These are phyloP conservation scores for Debaryomycetaceae sp. DNA, from an alignment of 1,139 yeast species.

Conservation along the genomic window DNA sequence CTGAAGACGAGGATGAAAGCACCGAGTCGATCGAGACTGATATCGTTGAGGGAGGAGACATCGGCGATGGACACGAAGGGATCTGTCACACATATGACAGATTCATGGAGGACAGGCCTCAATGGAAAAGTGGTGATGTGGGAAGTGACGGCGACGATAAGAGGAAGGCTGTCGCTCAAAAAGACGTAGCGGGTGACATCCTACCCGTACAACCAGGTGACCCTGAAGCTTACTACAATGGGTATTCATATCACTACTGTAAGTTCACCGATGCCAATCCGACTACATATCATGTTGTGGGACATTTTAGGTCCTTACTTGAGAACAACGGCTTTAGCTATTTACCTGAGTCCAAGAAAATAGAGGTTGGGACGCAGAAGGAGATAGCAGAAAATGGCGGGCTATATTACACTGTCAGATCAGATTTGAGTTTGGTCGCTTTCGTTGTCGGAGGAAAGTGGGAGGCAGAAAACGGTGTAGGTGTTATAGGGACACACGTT, in stretches of 20 bases:
- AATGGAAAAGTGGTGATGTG: neutral
- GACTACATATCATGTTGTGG: conserved; percentile 40
- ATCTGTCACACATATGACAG: too few relatives aligned
- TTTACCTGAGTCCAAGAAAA: conserved; percentile 22
- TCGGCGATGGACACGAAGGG: too few relatives aligned
- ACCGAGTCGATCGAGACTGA: neutral
- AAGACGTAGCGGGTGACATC: neutral
- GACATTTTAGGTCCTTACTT: conserved; percentile 23
- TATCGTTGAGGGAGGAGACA: neutral
- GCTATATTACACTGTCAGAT: conserved; percentile 31
- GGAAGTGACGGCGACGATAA: neutral
- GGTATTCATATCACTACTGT: conserved; percentile 28
- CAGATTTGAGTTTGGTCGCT: conserved; percentile 37
- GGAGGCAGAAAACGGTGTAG: conserved; percentile 36
- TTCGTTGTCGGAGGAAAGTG: conserved; percentile 40
- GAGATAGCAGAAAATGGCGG: conserved; percentile 14
- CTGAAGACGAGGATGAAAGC: neutral
- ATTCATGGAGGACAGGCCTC: neutral
- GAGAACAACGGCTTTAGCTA: conserved; percentile 28
- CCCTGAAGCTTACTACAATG: conserved; percentile 1
- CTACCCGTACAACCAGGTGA: neutral
- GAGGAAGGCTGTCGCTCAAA: neutral
- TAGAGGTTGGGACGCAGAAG: conserved; percentile 18
- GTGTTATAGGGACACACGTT: conserved; percentile 41
- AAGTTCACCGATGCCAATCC: conserved; percentile 38